Evolutionary conservation across 352 stramenopile genomes (phyloP), one percentile per base, ranked within the genome.

Genomic region (Phytophthora foliorum): DNA sequence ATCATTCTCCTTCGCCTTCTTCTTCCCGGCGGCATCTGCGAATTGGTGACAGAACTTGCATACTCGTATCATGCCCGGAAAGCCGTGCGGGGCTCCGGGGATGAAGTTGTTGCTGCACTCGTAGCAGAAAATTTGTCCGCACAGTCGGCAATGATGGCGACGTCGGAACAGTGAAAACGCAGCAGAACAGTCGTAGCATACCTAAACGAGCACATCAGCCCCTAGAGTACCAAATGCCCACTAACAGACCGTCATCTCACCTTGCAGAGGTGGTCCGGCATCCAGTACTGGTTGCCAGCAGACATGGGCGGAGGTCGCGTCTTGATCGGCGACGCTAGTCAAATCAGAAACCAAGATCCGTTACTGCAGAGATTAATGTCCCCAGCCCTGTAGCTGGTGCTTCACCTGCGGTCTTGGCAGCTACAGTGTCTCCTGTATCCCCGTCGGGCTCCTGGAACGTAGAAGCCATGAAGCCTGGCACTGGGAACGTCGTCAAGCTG

Each of bases 141-240:
- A 96, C 1, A 94, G 68, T n/a, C 89, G 86, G 58, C 89, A 96
- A 71, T 96, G 89, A 55, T 96, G 89, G n/a, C 89, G 82, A 14
- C 89, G 81, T 8, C 84, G 80, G 38, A 95, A 96, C 34, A 96
- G 69, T n/a, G 85, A 89, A 69, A 96, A 96, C 21, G 84, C 67
- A 8, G 78, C 75, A 25, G 80, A 88, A 52, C 89, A 96, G 66
- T 96, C 84, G 54, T 89, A 92, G 72, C 89, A 96, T n/a, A 88
- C 84, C 88, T 96, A 21, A 34, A 62, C 10, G 34, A 29, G n/a
- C 21, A 3, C 29, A 38, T 41, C 2, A 8, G 13, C 50, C 24
- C 7, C 27, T 16, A 52, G 21, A 19, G 54, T 7, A 19, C 56
- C 7, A 19, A 42, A 44, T n/a, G 22, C 2, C 36, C 34, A 61